phyloP scores from a whole-genome alignment of 345 rosid species.

The Barbarea vulgaris region DNA sequence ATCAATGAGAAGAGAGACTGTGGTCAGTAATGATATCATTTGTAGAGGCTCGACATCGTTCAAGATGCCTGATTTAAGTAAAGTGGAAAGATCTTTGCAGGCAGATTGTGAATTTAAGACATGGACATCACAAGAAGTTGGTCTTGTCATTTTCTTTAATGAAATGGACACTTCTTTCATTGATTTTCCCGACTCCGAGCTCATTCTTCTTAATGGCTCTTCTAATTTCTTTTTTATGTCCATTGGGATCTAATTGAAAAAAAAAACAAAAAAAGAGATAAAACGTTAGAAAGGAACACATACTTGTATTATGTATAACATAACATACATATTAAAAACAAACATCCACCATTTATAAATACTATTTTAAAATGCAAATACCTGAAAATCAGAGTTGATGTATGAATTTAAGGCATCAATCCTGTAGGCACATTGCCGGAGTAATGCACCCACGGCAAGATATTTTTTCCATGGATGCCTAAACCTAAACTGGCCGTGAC shows the following conservation, averaged over 20 bases:
- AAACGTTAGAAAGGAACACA: neutral
- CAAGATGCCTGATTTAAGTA: conserved; percentile 52
- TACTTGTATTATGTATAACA: no score
- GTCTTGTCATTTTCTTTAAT: conserved; percentile 50
- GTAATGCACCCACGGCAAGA: conserved; percentile 58
- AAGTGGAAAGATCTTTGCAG: conserved; percentile 41
- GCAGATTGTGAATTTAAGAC: conserved; percentile 50
- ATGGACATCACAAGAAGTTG: conserved; percentile 44
- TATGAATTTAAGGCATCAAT: conserved; percentile 66
- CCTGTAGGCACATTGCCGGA: conserved; percentile 64
- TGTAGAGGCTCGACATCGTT: conserved; percentile 50
- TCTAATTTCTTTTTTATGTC: conserved; percentile 45
- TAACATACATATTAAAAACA: neutral
- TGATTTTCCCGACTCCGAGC: conserved; percentile 57
- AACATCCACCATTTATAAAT: neutral
- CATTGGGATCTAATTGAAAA: conserved; percentile 41
- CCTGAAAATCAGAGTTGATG: conserved; percentile 47
- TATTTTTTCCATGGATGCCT: conserved; percentile 81
- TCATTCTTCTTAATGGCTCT: conserved; percentile 53
- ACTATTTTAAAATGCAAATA: neutral
- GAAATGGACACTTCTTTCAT: conserved; percentile 56
- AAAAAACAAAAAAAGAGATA: neutral
- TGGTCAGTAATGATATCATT: conserved; percentile 48
- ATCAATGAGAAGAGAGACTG: conserved; percentile 61
- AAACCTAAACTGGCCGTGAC: conserved; percentile 81